Base-by-base conservation (phyloP, 2,329 filamentous ascomycete genomes). In the Aspergillus persii region DNA sequence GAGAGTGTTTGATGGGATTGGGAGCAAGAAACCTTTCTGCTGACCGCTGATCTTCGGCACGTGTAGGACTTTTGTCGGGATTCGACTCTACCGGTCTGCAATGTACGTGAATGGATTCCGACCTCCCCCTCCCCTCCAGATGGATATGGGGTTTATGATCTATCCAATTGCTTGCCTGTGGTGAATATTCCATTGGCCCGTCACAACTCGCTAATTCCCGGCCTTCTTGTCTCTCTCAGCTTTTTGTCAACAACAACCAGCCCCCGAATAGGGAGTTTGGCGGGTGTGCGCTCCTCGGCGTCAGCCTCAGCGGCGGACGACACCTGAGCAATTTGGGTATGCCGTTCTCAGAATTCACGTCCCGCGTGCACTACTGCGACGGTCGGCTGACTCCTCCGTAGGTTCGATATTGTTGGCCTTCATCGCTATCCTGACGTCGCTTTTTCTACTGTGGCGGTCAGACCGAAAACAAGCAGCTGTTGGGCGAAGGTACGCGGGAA, bases 391-490 rank as follows among this genome's bases (percentile, higher is more conserved):
- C 61, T 15, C 8, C 9, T 29, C 41, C 15, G 54, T 67, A 92
- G 89, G 95, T n/a, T 96, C 93, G 7, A 96, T 99, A 72, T 66
- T 99, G 50, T 75, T 98, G 46, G 89, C 86, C 62, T 91, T 83
- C 62, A 74, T 96, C 63, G 91, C 93, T 46, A 93, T 99, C 67
- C 69, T 85, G 26, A 79, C 84, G 8, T 81, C 89, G 4, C 71
- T 79, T 9, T 87, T 89, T 67, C 80, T 99, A 59, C 69, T 98
- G 75, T 85, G 89, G 78, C 84, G 86, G 66, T 96, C 95, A 23
- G 90, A 98, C 70, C 86, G 85, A 74, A 98, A 99, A 80, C 88
- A 90, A 76, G 95, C 95, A 57, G 95, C 95, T 57, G 95, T 99
- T 51, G 95, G 95, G 61, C 84, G 95, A 80, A 90, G 92, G 92